Conservation (phyloP, 1,284 basidiomycete genomes). For the Trichosporon sp. region DNA sequence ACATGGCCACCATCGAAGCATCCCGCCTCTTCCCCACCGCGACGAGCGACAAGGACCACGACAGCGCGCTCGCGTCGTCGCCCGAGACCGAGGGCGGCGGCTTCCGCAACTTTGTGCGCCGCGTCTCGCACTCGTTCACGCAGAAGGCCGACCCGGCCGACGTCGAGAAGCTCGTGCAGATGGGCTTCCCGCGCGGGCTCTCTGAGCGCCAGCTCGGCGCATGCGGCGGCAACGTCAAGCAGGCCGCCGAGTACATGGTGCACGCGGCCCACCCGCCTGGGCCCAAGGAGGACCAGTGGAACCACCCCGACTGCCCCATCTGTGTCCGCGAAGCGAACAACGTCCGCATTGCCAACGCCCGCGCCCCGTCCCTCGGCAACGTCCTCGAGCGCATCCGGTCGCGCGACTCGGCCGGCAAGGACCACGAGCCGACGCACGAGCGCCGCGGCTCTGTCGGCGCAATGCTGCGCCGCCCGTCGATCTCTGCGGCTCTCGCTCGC, state of each 20-base stretch:
- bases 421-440: neutral
- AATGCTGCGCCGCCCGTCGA: conserved; percentile 18
- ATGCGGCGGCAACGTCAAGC: conserved; percentile 8
- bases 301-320: conserved; percentile 22
- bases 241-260: conserved; percentile 18
- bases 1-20: neutral
- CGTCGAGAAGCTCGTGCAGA: conserved; percentile 15
- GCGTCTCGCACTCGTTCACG: conserved; percentile 9
- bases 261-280: conserved; percentile 22
- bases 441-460: conserved; percentile 17
- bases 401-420: neutral
- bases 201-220: conserved; percentile 13
- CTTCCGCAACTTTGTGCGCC: conserved; percentile 14
- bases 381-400: conserved; percentile 13
- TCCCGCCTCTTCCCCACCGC: neutral
- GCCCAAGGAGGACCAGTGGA: conserved; percentile 47
- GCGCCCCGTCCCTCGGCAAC: conserved; percentile 9
- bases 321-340: conserved; percentile 19
- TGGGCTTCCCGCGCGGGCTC: conserved; percentile 18
- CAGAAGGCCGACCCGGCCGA: neutral
- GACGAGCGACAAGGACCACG: neutral
- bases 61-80: neutral
- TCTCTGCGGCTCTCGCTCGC: conserved; percentile 12
- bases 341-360: conserved; percentile 14
- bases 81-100: neutral